Evolutionary conservation across 495 filamentous ascomycete species (phyloP), one percentile per base, ranked within the genome.

Genomic region (Penicillium longicatenatum): DNA sequence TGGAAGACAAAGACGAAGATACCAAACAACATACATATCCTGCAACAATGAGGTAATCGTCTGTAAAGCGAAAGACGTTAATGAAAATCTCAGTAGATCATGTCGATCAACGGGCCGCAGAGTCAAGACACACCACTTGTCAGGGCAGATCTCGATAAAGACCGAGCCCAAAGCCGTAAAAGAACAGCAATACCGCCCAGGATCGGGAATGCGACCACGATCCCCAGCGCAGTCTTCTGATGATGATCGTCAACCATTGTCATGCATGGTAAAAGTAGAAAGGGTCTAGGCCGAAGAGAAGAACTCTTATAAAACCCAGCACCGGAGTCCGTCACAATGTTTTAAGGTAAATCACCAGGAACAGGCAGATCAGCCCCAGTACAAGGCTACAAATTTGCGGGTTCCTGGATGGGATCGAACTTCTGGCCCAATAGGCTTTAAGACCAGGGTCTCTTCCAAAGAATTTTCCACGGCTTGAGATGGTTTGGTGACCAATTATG

Each of bases 191-290:
- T 55, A 1, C 78, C 71, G 14, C 77, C 75, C 6, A 83, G 56
- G 16, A 71, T 66, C 11, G 79, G 70, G 45, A 83, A 82, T 47
- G 75, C 74, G 49, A 81, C 68, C 26, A 77, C 74, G 54, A 83
- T 65, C 21, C 71, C 76, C 45, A 81, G 64, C 12, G 77, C 79
- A 30, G 69, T 69, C 24, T 63, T 70, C 58, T 83, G 80, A 1
- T 60, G 63, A 47, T 55, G 60, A 42, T 64, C 51, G 43, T 69
- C 60, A 55, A 66, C 41, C 65, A 67, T 68, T 4, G 3, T 55
- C 9, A 16, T 29, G 19, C 45, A 31, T 44, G 30, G 4, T 39
- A 24, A 39, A 16, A 22, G 20, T 24, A 24, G 9, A 16, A 17
- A 49, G 17, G 46, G 3, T 22, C 19, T 20, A 39, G 37, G 20